Percentiles rank a stretch among this genome's conserved stretches.
These are phyloP conservation scores for Yarrowia yakushimensis DNA, from an alignment of 805 yeast genomes.

Conservation along the genomic window DNA sequence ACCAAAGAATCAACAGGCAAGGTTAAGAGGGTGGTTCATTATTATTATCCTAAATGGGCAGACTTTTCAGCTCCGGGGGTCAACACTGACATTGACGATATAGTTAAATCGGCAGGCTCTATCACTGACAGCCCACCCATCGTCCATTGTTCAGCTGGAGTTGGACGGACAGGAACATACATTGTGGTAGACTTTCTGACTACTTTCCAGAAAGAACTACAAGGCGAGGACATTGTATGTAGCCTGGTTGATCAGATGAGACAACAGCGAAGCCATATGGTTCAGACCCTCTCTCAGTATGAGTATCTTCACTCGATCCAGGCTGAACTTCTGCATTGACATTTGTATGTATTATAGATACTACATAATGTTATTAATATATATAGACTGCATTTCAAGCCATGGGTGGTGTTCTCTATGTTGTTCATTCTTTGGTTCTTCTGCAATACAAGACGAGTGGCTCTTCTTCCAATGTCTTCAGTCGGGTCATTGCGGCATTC, in stretches of 20 bases:
- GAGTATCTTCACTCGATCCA: constrained; percentile 37
- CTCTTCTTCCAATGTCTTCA: background rate
- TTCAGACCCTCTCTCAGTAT: constrained; percentile 41
- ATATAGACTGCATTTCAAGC: constrained; percentile 2
- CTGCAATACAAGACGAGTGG: background rate
- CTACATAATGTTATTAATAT: constrained; percentile 5
- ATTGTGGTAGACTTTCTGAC: constrained; percentile 61
- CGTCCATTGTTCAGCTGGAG: constrained; percentile 95
- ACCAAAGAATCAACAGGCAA: background rate
- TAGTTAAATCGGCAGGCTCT: constrained; percentile 42
- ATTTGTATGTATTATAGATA: background rate
- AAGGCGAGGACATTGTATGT: constrained; percentile 32
- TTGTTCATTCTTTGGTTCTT: background rate
- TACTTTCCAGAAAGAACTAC: constrained; percentile 39
- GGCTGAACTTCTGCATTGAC: background rate
- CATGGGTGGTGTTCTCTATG: background rate
- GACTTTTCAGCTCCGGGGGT: constrained; percentile 66
- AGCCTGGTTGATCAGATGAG: constrained; percentile 39
- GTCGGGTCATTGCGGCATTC: background rate
- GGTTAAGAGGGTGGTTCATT: constrained; percentile 36
- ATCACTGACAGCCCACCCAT: constrained; percentile 49
- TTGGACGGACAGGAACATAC: constrained; percentile 93
- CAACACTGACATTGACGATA: constrained; percentile 45
- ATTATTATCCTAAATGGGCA: constrained; percentile 79
- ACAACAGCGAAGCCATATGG: constrained; percentile 44